Evolutionary conservation across 2,329 filamentous ascomycete species (phyloP), one percentile per base, ranked within the genome.

Genomic region (Microdochium bolleyi): DNA sequence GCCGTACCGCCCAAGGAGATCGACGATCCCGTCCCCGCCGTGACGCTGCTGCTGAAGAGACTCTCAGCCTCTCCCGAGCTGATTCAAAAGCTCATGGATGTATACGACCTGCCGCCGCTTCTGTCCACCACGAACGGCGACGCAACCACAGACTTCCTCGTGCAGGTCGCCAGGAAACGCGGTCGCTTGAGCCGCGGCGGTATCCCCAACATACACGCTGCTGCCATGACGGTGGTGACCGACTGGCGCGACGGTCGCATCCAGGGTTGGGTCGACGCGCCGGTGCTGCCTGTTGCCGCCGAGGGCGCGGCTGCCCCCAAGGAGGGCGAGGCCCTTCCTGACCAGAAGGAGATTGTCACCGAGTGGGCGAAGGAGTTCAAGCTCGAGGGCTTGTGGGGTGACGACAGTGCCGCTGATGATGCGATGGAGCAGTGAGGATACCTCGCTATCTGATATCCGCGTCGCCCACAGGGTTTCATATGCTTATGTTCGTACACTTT

Each of bases 241-340:
- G 94, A 99, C 74, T 95, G 94, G 89, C 83, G 94, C 60, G 92
- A 97, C 67, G 92, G 92, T 24, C 83, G 94, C 51, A 95, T 99
- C 62, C 90, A 95, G 71, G 92, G 92, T 53, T 96, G 92, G 92
- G 82, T 85, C 49, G 87, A 91, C 61, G 81, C 90, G 2, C 91
- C 92, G 8, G 77, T 79, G 34, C 70, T 89, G 55, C 73, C 80
- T 19, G 78, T 87, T 48, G 76, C 76, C 14, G 61, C 60, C 7
- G 59, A 56, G 3, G 58, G 58, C 13, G 61, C 57, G 4, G 64
- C 57, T 3, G 62, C 60, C 27, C 55, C 51, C 9, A 32, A 66
- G 32, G 61, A 59, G 22, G 59, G 62, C 2, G 61, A 62, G 7
- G 62, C 60, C 11, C 61, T 73, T 50, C 68, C 67, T 51, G 81